Base-by-base conservation (phyloP, 1,139 yeast species). In the Suhomyces guaymorum region DNA sequence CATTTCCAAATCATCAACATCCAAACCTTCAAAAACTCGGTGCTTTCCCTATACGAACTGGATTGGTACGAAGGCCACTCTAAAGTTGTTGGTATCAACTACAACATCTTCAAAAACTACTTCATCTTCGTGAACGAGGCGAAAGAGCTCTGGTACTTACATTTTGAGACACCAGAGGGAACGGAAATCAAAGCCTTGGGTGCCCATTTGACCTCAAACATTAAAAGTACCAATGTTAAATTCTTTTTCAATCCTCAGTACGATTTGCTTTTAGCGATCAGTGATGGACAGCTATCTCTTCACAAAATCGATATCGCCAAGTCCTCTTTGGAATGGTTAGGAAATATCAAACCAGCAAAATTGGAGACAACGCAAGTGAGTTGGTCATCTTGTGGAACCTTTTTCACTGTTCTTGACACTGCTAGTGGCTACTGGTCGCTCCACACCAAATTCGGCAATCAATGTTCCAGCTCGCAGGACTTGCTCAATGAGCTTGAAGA, bases 351-450 rank as follows among this genome's bases (percentile, higher is more conserved):
- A 17, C 32, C 33, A 3, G 28, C 31, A 6, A 26, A 35, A 8
- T 38, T 44, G 5, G 35, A 34, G 3, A 24, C 17, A 26, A 18
- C 26, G 14, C 20, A 12, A 20, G 19, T 44, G 15, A 19, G 24
- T 4, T 70, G 75, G 75, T 57, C 73, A 1, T 55, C 63, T 1
- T 57, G 66, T 46, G 75, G 75, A 3, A 51, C 51, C 14, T 68
- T 59, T 38, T 61, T 68, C 37, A 43, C 50, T 2, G 19, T 57
- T 2, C 38, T 58, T 10, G 49, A 58, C 37, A 24, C 35, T 5
- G 35, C 38, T 3, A 43, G 55, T 12, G 62, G 61, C 1, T 41
- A 42, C 24, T 70, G 74, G 75, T 51, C 54, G 10, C 43, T 68
- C 5, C 48, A 53, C 22, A 60, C 73, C 4, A 62, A 59, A 39